phyloP scores from a whole-genome alignment of 257 asterid genomes.

The Penstemon davidsonii region DNA sequence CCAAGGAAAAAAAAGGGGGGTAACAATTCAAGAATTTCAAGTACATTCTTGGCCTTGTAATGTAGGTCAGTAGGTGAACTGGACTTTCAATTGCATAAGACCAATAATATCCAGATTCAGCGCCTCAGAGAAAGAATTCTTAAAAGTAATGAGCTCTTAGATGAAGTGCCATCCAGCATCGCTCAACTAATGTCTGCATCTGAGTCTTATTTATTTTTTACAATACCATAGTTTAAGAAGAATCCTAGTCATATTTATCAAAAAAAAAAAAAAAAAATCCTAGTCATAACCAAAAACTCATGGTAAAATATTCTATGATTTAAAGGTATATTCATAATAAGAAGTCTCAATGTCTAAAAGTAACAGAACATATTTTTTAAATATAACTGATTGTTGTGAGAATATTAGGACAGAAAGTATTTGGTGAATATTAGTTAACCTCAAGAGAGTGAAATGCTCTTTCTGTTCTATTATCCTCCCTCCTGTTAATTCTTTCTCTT shows the following conservation, averaged over 20 bases:
- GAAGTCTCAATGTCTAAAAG: no score
- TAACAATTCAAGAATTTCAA: no score
- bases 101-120: constrained; percentile 6
- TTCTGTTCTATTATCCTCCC: not conserved
- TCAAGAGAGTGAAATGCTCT: not conserved
- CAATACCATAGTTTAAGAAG: not conserved
- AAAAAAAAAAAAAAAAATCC: not conserved
- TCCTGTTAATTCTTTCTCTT: not conserved
- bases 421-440: not conserved
- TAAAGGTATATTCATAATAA: no score
- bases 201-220: not conserved
- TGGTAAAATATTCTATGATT: not conserved
- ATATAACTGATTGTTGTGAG: not conserved
- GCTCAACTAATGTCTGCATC: not conserved
- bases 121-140: not conserved
- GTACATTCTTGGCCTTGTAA: constrained; percentile 12
- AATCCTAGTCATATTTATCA: not conserved
- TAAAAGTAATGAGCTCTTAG: not conserved
- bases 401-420: not conserved
- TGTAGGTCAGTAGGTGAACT: not conserved
- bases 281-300: not conserved
- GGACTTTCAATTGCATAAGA: not conserved
- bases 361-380: not conserved
- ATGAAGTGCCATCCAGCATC: not conserved
- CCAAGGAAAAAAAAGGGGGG: no score